Base-by-base conservation (phyloP, 83 land plant species). In the Picea mariana region DNA sequence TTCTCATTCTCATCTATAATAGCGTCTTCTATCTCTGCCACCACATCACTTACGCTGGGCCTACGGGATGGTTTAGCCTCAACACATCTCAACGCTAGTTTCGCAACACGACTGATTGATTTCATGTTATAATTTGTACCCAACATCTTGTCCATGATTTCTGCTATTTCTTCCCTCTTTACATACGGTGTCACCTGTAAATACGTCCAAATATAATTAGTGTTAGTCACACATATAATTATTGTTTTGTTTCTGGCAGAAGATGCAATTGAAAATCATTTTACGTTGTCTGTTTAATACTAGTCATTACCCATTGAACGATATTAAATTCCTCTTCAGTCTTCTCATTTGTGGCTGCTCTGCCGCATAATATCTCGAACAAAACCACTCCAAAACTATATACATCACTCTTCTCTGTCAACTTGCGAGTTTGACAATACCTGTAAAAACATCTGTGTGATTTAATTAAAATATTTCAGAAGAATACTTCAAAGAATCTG, bases 371-470 rank as follows among this genome's bases (percentile, higher is more conserved):
- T 4, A 67, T 67, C 31, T 67, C 71, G 16, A 67, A 27, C 71
- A 67, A 12, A 67, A 67, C 38, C 6, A 67, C 71, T 27, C 71
- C 40, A 67, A 67, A 67, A 13, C 38, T 67, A 67, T 67, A 67
- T 24, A 67, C 71, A 67, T 67, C 71, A 27, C 71, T 67, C 31
- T 16, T 67, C 71, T 67, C 71, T 12, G 71, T 67, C 49, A 67
- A 24, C 71, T 67, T 67, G 31, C 1, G 23, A 27, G 40, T 67
- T 4, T 24, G 71, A 12, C 12, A 24, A 27, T 67, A 67, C 71
- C 71, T 67, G 26, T 13, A 65, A 5, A 67, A 67, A 27, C 24
- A 16, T 26, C 4, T n/a, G 5, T 1, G 1, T 24, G 11, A 21
- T 11, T 21, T 23, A 3, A 65, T 21, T 12, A 21, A 21, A 65